These are phyloP conservation scores for Potentilla sterilis DNA, from an alignment of 306 rosid genomes.

Conservation along the genomic window DNA sequence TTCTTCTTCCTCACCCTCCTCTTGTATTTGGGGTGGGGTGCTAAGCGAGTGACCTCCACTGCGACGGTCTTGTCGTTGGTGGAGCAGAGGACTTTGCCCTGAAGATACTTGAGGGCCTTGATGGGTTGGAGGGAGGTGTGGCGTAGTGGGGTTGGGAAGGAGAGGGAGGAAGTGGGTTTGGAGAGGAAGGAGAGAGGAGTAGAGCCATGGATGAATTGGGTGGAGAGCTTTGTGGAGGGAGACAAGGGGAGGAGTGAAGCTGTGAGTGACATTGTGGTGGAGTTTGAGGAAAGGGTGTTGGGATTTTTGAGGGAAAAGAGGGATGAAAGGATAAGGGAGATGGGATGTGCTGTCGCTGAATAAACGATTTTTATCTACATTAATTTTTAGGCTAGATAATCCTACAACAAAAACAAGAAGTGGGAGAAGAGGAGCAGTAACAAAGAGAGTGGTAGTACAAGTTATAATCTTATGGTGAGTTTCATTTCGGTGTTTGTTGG, in stretches of 20 bases:
- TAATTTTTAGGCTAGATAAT: no score
- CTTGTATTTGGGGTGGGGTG: slow-evolving; percentile 91
- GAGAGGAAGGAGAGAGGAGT: slow-evolving; percentile 46
- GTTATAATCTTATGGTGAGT: no score
- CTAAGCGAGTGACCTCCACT: slow-evolving; percentile 79
- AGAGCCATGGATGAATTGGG: slow-evolving; percentile 58
- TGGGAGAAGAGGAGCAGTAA: no score
- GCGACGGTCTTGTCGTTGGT: slow-evolving; percentile 78
- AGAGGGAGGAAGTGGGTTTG: slow-evolving; percentile 40
- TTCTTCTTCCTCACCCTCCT: slow-evolving; percentile 84
- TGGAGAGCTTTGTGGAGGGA: slow-evolving; percentile 56
- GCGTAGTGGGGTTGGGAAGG: slow-evolving; percentile 26
- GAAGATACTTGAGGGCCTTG: slow-evolving; percentile 65
- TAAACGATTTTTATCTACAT: no score
- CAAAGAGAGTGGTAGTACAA: no score
- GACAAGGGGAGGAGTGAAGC: slow-evolving; percentile 65
- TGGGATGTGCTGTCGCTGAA: neutral
- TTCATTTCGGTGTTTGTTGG: no score
- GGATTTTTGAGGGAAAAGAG: slow-evolving; percentile 4
- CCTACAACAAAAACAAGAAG: no score
- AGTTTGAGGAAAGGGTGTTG: neutral
- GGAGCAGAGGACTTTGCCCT: slow-evolving; percentile 75
- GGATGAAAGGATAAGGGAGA: slow-evolving; percentile 9
- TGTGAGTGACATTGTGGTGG: slow-evolving; percentile 27
- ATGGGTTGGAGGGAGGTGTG: slow-evolving; percentile 45